Evolutionary conservation across 192 early-diverging fungal genomes (phyloP), one percentile per base, ranked within the genome.

Genomic region (Dissophora ornata): DNA sequence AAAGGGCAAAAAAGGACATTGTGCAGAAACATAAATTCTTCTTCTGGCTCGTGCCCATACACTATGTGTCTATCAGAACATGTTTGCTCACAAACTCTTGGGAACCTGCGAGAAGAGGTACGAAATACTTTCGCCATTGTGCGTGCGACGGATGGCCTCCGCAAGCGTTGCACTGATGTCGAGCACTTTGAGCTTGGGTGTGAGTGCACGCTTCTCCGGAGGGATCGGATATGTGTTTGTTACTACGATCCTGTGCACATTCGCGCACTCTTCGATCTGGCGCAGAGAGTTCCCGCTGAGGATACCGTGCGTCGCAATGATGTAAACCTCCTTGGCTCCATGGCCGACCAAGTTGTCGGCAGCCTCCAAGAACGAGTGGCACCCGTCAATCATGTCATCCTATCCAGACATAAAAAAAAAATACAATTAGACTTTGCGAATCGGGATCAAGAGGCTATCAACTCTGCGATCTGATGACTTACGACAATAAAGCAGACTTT

Each of bases 371-470:
- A 97, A 97, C 24, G 96, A 92, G 59, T 90, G 87, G 57, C 92
- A 89, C n/a, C 87, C 87, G 69, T 99, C 96, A 70, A 98, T 95
- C 80, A 96, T 94, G 73, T 99, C 96, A 85, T 99, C 96, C 88
- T 82, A 79, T 52, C 21, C 18, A 19, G 13, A 36, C 6, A 36
- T 56, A 29, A 38, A 51, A n/a, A n/a, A n/a, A n/a, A n/a, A n/a
- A n/a, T n/a, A n/a, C n/a, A n/a, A n/a, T n/a, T n/a, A n/a, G n/a
- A n/a, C n/a, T n/a, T n/a, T n/a, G n/a, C n/a, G n/a, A n/a, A n/a
- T n/a, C n/a, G n/a, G n/a, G n/a, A n/a, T n/a, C n/a, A n/a, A n/a
- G n/a, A n/a, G n/a, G n/a, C n/a, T n/a, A n/a, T n/a, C n/a, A n/a
- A n/a, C n/a, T n/a, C n/a, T n/a, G n/a, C n/a, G n/a, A n/a, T n/a